Conservation (phyloP, 2,329 filamentous ascomycete genomes). For the Coniella lustricola region DNA sequence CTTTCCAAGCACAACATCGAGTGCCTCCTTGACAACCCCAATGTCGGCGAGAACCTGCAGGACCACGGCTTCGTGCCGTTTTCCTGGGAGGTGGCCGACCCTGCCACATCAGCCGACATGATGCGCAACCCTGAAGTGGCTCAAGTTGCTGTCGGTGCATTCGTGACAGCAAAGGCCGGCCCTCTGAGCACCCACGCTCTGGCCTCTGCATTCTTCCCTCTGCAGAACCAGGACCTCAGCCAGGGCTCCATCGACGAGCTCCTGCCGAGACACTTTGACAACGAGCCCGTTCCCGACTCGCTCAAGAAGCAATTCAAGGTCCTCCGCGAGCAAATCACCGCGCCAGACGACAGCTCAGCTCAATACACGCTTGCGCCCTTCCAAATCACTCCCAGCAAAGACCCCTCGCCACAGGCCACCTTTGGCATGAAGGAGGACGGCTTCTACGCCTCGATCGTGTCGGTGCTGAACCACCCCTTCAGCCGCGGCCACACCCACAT, state of each 20-base stretch:
- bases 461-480: constrained; percentile 50
- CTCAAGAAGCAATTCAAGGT: background rate
- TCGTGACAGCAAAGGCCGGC: constrained; percentile 23
- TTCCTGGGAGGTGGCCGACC: constrained; percentile 27
- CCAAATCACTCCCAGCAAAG: constrained; percentile 3
- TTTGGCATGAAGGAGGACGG: constrained; percentile 2
- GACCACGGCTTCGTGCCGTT: constrained; percentile 25
- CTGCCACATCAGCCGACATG: constrained; percentile 21
- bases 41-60: constrained; percentile 33
- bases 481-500: constrained; percentile 51
- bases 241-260: background rate
- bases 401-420: background rate
- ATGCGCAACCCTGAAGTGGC: constrained; percentile 14
- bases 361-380: constrained; percentile 6
- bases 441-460: constrained; percentile 41
- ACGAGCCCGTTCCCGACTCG: background rate
- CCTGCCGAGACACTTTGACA: background rate
- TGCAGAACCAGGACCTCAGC: constrained; percentile 1
- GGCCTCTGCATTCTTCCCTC: constrained; percentile 8
- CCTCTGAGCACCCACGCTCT: constrained; percentile 27
- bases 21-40: constrained; percentile 27
- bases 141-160: constrained; percentile 14
- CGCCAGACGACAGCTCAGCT: constrained; percentile 5
- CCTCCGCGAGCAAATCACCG: constrained; percentile 7
- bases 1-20: constrained; percentile 29